Conservation (phyloP, 805 yeast species). For the Yarrowia sp. region DNA sequence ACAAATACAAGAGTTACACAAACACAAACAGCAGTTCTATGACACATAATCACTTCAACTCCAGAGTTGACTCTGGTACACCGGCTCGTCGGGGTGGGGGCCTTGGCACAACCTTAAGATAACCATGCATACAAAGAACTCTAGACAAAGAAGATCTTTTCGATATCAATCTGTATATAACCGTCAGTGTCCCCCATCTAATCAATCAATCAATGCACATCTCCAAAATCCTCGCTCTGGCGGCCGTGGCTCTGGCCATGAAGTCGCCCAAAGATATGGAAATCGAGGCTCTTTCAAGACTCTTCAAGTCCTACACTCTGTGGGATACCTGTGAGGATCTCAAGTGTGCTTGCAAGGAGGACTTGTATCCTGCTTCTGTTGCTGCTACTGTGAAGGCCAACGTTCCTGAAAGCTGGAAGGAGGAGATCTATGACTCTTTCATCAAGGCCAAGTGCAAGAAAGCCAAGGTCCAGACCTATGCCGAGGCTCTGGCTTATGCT, state of each 20-base stretch:
- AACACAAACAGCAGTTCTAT: too few species aligned
- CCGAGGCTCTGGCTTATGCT: neutral
- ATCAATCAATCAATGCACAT: conserved; percentile 14
- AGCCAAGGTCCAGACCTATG: neutral
- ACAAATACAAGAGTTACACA: too few species aligned
- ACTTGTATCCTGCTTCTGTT: conserved; percentile 37
- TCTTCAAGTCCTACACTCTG: neutral
- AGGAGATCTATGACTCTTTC: neutral
- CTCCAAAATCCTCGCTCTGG: neutral
- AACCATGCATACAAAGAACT: neutral
- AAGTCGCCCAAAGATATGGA: neutral
- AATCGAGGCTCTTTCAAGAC: conserved; percentile 7
- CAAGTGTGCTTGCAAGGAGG: conserved; percentile 37
- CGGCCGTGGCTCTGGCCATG: neutral
- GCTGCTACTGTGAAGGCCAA: conserved; percentile 28
- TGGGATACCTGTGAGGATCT: conserved; percentile 32
- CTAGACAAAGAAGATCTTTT: neutral
- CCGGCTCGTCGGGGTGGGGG: too few species aligned
- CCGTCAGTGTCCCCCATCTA: neutral
- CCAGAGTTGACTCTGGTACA: too few species aligned
- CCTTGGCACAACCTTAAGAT: too few species aligned
- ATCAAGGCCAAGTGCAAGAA: conserved; percentile 1
- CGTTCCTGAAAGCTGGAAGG: neutral
- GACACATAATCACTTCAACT: too few species aligned
- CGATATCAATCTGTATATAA: conserved; percentile 6